Evolutionary conservation across 352 stramenopile species (phyloP).

Genomic region (Pythium rishiriense): DNA sequence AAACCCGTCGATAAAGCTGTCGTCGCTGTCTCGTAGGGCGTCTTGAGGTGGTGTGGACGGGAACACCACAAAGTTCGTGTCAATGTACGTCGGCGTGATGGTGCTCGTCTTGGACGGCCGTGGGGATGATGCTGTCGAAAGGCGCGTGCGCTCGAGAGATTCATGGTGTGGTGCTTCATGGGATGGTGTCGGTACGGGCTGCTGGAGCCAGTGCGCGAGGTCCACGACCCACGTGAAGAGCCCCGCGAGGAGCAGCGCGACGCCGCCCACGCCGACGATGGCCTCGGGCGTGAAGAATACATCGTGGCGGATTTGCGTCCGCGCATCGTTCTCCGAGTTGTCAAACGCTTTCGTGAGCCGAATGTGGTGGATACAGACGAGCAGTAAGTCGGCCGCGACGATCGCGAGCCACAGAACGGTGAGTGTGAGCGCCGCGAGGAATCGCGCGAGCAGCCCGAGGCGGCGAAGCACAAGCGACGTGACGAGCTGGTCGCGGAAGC

Average conservation of each 20-base stretch:
- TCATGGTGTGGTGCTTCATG: not conserved
- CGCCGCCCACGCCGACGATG: slow-evolving; percentile 16
- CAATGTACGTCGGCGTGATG: not conserved
- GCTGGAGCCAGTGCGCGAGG: not conserved
- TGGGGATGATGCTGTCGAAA: not conserved
- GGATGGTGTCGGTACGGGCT: not conserved
- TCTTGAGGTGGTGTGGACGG: not conserved
- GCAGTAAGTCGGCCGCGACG: slow-evolving; percentile 42
- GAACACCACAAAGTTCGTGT: slow-evolving; percentile 3
- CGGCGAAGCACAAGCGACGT: not conserved
- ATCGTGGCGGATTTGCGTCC: slow-evolving; percentile 36
- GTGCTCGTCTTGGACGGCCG: not conserved
- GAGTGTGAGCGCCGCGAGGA: slow-evolving; percentile 25
- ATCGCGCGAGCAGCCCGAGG: not conserved
- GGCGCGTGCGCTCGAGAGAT: not conserved
- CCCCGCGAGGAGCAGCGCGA: slow-evolving; percentile 30
- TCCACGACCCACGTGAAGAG: slow-evolving; percentile 24
- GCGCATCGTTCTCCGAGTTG: slow-evolving; percentile 34
- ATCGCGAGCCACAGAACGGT: slow-evolving; percentile 28
- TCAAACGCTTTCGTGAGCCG: slow-evolving; percentile 49
- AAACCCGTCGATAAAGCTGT: not conserved
- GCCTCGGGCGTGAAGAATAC: slow-evolving; percentile 26
- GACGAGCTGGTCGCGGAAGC: not conserved
- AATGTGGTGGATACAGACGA: slow-evolving; percentile 40
- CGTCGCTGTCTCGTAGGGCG: not conserved